phyloP scores from a whole-genome alignment of 2,329 filamentous ascomycete genomes.

The Colletotrichum chlorophyti region DNA sequence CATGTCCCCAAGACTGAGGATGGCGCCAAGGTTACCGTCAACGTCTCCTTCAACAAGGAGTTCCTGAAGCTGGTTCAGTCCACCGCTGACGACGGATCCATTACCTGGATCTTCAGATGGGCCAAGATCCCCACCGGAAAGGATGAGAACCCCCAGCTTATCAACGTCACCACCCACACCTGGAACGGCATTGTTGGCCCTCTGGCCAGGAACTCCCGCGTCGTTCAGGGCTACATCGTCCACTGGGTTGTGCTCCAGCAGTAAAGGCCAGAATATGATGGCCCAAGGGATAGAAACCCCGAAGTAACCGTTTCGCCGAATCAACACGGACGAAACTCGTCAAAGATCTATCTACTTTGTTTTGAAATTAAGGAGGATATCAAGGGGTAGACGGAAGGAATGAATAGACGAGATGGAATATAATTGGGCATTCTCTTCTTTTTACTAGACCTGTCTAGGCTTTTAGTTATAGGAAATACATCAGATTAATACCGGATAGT shows the following conservation, averaged over 20 bases:
- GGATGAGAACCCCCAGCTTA: conserved; percentile 1
- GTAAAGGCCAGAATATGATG: no score
- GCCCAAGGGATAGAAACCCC: no score
- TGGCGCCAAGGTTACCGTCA: background rate
- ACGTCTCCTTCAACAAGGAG: background rate
- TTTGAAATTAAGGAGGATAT: no score
- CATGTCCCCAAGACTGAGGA: background rate
- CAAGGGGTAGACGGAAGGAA: no score
- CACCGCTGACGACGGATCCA: background rate
- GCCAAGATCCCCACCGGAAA: background rate
- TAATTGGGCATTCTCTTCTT: no score
- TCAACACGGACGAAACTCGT: no score
- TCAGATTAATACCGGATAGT: no score
- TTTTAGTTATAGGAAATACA: no score
- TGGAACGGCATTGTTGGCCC: background rate
- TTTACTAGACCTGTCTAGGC: no score
- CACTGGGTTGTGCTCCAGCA: background rate
- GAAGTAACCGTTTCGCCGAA: no score
- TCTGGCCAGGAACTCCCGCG: background rate
- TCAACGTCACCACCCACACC: background rate
- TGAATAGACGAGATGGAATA: no score
- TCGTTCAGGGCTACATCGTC: background rate
- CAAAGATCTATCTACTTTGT: no score
- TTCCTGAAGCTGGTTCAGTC: background rate
- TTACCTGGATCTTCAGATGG: background rate